Conservation (phyloP, 352 stramenopile genomes). For the Phytophthora rubi region DNA sequence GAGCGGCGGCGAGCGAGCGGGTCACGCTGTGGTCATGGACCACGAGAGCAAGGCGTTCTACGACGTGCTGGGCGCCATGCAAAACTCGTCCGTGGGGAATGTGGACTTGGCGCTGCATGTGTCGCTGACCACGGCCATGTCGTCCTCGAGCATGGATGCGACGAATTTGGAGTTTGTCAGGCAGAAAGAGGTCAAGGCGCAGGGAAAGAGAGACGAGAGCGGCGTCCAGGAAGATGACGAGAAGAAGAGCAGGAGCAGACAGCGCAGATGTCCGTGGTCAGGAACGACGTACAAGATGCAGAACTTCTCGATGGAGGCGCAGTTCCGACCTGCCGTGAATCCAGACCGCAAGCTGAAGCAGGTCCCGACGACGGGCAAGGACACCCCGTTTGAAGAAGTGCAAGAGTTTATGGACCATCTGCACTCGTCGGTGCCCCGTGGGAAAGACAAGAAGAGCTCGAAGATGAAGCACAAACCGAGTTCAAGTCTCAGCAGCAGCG, state of each 20-base stretch:
- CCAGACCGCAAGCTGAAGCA: slow-evolving; percentile 56
- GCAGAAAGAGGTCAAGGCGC: slow-evolving; percentile 54
- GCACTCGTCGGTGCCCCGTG: slow-evolving; percentile 38
- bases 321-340: slow-evolving; percentile 65
- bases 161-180: slow-evolving; percentile 65
- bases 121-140: slow-evolving; percentile 76
- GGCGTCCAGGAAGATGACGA: slow-evolving; percentile 35
- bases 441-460: slow-evolving; percentile 35
- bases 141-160: slow-evolving; percentile 61
- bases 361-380: slow-evolving; percentile 27
- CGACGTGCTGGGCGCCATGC: slow-evolving; percentile 66
- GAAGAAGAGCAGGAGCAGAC: slow-evolving; percentile 36
- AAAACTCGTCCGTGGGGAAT: slow-evolving; percentile 64
- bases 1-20: slow-evolving; percentile 24
- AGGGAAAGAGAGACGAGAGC: slow-evolving; percentile 37
- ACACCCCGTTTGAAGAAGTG: slow-evolving; percentile 58
- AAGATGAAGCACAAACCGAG: slow-evolving; percentile 21
- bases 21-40: slow-evolving; percentile 69
- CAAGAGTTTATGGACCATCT: slow-evolving; percentile 70
- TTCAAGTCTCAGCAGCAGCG: slow-evolving; percentile 17
- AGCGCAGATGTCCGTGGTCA: slow-evolving; percentile 59
- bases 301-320: slow-evolving; percentile 63
- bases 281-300: slow-evolving; percentile 82
- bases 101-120: slow-evolving; percentile 78
- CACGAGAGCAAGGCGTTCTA: slow-evolving; percentile 65